Percentiles rank a stretch among this genome's conserved stretches.
Conservation (phyloP, 2,329 filamentous ascomycete species). For the Exophiala viscosa region DNA sequence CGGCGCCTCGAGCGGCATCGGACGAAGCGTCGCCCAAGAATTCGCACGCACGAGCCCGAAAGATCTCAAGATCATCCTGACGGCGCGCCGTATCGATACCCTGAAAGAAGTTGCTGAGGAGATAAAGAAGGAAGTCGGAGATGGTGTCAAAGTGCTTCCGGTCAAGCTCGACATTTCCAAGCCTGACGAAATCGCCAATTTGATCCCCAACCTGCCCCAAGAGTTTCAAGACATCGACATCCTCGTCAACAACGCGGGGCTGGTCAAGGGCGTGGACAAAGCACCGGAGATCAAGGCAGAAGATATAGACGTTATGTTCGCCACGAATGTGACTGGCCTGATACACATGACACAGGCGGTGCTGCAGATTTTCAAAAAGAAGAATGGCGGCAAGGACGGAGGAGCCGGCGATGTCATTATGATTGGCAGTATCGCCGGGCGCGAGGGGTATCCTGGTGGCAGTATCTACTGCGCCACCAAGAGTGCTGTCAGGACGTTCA, state of each 20-base stretch:
- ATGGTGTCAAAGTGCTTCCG: constrained; percentile 75
- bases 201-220: constrained; percentile 69
- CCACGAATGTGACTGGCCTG: constrained; percentile 88
- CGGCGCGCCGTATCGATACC: constrained; percentile 77
- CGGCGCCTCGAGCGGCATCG: constrained; percentile 90
- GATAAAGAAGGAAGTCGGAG: constrained; percentile 71
- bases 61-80: constrained; percentile 77
- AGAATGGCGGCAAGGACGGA: constrained; percentile 52
- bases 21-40: constrained; percentile 70
- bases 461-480: constrained; percentile 93
- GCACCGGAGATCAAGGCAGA: constrained; percentile 77
- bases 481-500: constrained; percentile 80
- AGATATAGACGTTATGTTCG: constrained; percentile 84
- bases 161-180: constrained; percentile 86
- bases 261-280: constrained; percentile 83
- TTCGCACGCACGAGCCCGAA: constrained; percentile 82
- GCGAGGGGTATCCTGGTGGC: constrained; percentile 79
- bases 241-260: constrained; percentile 91
- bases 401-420: constrained; percentile 93
- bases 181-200: constrained; percentile 66
- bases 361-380: constrained; percentile 70
- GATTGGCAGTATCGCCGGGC: constrained; percentile 85
- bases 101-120: constrained; percentile 72
- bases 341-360: constrained; percentile 96
- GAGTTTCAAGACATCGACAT: constrained; percentile 84